Percentiles rank a stretch among this genome's conserved stretches.
Conservation (phyloP, 2,329 filamentous ascomycete species). For the Fusarium drepaniforme region DNA sequence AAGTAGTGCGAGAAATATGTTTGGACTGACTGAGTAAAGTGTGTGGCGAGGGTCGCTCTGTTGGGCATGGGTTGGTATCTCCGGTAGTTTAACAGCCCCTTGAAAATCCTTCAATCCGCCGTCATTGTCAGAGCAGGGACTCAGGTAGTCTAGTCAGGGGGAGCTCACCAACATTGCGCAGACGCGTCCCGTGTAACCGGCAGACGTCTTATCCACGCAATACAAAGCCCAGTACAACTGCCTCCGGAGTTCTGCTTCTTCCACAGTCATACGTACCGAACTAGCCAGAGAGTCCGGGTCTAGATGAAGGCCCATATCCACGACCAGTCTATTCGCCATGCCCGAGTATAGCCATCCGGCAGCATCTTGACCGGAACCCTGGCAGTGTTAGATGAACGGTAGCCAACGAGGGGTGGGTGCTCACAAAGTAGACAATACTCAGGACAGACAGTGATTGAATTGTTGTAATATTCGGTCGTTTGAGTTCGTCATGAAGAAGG, state of each 20-base stretch:
- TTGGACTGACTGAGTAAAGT: neutral
- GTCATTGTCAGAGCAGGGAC: neutral
- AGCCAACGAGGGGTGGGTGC: neutral
- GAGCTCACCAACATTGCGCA: neutral
- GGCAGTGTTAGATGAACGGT: neutral
- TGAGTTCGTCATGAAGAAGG: neutral
- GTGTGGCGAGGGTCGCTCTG: neutral
- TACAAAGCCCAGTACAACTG: neutral
- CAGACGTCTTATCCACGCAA: neutral
- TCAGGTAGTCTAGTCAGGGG: neutral
- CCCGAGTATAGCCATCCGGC: neutral
- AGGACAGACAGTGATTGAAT: neutral
- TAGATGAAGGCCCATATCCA: neutral
- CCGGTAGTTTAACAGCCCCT: neutral
- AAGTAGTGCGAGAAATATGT: neutral
- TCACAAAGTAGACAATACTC: neutral
- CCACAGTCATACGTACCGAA: neutral
- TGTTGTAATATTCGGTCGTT: neutral
- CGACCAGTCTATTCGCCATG: neutral
- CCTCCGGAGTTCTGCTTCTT: neutral
- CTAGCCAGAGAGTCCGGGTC: neutral
- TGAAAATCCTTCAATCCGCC: neutral
- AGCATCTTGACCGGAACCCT: neutral
- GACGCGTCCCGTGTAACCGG: neutral
- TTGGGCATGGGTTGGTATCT: neutral